Conservation (phyloP, 2,329 filamentous ascomycete genomes). For the Talaromyces sp. region DNA sequence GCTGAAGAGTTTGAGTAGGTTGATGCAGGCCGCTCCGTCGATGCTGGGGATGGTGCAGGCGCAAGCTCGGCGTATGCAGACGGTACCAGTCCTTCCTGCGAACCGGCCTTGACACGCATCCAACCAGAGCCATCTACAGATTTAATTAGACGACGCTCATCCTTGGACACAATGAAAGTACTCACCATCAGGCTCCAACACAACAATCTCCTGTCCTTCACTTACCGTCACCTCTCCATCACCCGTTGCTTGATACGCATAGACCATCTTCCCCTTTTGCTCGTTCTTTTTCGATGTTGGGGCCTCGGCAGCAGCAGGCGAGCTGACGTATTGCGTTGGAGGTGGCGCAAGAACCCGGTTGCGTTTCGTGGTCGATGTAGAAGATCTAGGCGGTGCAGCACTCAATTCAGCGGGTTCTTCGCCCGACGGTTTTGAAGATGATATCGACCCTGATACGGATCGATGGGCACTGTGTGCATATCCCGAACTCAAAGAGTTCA, state of each 20-base stretch:
- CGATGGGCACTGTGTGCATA: constrained; percentile 76
- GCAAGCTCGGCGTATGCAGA: constrained; percentile 75
- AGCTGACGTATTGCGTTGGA: constrained; percentile 72
- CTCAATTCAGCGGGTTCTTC: constrained; percentile 42
- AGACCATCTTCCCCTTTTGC: constrained; percentile 82
- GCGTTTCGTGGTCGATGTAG: constrained; percentile 43
- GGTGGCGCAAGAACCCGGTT: constrained; percentile 83
- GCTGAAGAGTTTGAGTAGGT: constrained; percentile 74
- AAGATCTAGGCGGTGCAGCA: constrained; percentile 33
- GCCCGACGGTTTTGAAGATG: constrained; percentile 42
- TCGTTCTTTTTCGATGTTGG: constrained; percentile 45
- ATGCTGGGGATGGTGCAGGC: constrained; percentile 41
- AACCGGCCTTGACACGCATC: constrained; percentile 73
- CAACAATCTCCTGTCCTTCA: constrained; percentile 72
- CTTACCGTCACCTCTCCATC: constrained; percentile 77
- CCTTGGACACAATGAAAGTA: constrained; percentile 19
- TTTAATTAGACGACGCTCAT: constrained; percentile 16
- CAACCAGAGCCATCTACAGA: constrained; percentile 79
- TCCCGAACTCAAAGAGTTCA: constrained; percentile 84
- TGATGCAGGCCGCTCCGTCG: constrained; percentile 62
- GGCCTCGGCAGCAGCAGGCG: constrained; percentile 51
- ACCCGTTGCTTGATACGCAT: constrained; percentile 74
- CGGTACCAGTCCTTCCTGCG: constrained; percentile 79
- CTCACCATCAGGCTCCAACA: constrained; percentile 87
- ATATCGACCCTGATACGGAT: constrained; percentile 63